These are phyloP conservation scores for Eucalyptus sideroxylon DNA, from an alignment of 345 rosid species.

Conservation along the genomic window DNA sequence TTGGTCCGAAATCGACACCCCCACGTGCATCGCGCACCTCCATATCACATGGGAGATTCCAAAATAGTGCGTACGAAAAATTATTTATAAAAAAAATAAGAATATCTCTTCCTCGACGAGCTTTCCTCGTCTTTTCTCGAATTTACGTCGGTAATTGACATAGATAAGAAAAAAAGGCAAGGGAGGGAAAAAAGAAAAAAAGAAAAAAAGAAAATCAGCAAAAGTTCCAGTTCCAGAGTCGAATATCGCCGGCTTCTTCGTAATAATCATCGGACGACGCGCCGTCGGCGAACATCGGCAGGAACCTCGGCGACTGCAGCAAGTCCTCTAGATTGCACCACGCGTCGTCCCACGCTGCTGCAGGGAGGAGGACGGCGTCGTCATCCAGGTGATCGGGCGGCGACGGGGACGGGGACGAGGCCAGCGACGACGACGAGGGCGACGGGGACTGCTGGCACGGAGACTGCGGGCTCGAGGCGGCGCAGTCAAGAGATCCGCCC, in stretches of 20 bases:
- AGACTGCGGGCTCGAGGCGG: constrained; percentile 33
- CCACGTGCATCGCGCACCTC: not conserved
- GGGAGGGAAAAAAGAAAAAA: not conserved
- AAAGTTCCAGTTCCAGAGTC: constrained; percentile 87
- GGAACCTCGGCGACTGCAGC: constrained; percentile 34
- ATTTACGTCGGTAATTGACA: not conserved
- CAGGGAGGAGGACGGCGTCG: not conserved
- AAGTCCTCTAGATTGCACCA: constrained; percentile 24
- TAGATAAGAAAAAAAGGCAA: not conserved
- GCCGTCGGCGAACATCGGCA: constrained; percentile 9
- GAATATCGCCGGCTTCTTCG: constrained; percentile 49
- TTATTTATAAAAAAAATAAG: not conserved
- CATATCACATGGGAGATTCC: not conserved
- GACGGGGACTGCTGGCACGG: not conserved
- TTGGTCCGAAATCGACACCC: not conserved
- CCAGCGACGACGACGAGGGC: not conserved
- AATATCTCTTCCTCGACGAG: not conserved
- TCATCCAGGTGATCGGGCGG: constrained; percentile 24
- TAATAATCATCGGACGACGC: constrained; percentile 30
- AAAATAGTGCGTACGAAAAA: not conserved
- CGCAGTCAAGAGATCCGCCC: not conserved
- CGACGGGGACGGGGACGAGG: constrained; percentile 10
- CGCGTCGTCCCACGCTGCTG: not conserved
- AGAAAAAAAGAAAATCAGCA: constrained; percentile 1
- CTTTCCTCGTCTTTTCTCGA: not conserved